These are phyloP conservation scores for Mallotus repandus DNA, from an alignment of 441 rosid genomes.

Conservation along the genomic window DNA sequence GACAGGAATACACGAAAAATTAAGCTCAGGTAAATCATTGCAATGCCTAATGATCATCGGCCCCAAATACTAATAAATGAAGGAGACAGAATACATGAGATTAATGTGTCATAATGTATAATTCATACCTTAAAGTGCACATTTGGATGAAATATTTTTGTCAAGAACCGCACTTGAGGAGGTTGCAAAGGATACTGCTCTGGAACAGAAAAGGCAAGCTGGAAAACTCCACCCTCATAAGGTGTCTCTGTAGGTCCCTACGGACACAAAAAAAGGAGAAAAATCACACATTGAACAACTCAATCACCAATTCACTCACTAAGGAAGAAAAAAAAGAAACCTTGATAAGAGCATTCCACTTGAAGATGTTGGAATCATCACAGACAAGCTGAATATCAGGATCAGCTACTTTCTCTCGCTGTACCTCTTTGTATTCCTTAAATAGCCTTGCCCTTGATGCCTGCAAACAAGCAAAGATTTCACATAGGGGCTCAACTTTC, in stretches of 20 bases:
- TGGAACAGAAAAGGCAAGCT: slow-evolving; percentile 92
- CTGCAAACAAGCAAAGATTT: slow-evolving; percentile 28
- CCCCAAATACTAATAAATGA: neutral
- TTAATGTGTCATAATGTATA: neutral
- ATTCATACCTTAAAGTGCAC: slow-evolving; percentile 87
- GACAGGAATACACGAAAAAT: neutral
- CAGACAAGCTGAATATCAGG: slow-evolving; percentile 90
- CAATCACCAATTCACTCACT: neutral
- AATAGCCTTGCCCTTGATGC: slow-evolving; percentile 96
- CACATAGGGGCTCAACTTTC: too few relatives aligned
- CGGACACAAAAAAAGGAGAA: neutral
- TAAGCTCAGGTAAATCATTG: neutral
- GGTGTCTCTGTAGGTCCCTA: slow-evolving; percentile 99
- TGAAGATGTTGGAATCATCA: slow-evolving; percentile 93
- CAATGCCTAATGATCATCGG: neutral
- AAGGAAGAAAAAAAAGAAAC: slow-evolving; percentile 30
- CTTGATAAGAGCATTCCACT: slow-evolving; percentile 98
- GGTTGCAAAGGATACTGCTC: slow-evolving; percentile 98
- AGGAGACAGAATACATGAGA: neutral
- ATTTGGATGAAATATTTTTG: slow-evolving; percentile 98
- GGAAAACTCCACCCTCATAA: slow-evolving; percentile 95
- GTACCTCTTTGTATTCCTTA: slow-evolving; percentile 97
- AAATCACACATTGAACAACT: slow-evolving; percentile 17
- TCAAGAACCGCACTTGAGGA: slow-evolving; percentile 96
- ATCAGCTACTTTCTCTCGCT: slow-evolving; percentile 89